Percentiles rank a stretch among this genome's conserved stretches.
These are phyloP conservation scores for Panus rudis DNA, from an alignment of 768 basidiomycete species.

Conservation along the genomic window DNA sequence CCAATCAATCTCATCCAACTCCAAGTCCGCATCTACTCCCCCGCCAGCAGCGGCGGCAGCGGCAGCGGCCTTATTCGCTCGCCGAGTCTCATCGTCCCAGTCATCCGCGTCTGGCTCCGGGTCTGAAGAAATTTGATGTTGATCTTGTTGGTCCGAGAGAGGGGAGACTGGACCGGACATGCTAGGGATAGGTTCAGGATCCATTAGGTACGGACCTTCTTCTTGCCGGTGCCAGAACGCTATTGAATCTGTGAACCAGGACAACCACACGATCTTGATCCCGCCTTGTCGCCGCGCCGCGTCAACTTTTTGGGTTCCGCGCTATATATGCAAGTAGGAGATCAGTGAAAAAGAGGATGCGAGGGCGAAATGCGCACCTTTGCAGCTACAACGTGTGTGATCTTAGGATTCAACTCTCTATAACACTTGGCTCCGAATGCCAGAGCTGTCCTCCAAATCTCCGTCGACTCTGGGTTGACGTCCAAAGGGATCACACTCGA, in stretches of 20 bases:
- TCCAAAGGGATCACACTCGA: slow-evolving; percentile 95
- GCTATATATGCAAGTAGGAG: slow-evolving; percentile 34
- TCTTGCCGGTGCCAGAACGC: slow-evolving; percentile 83
- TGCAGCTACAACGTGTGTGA: slow-evolving; percentile 90
- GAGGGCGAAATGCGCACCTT: slow-evolving; percentile 47
- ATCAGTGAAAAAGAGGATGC: slow-evolving; percentile 7
- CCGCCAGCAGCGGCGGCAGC: slow-evolving; percentile 15
- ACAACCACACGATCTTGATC: slow-evolving; percentile 78
- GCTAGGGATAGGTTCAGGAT: slow-evolving; percentile 39
- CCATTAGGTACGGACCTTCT: slow-evolving; percentile 71
- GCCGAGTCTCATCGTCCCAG: slow-evolving; percentile 44
- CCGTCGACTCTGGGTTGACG: slow-evolving; percentile 66
- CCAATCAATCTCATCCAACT: slow-evolving; percentile 68
- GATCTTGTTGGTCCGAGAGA: slow-evolving; percentile 35
- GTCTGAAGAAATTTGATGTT: slow-evolving; percentile 54
- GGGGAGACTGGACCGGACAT: slow-evolving; percentile 36
- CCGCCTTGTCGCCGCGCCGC: slow-evolving; percentile 68
- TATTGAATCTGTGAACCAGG: slow-evolving; percentile 87
- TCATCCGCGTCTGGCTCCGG: slow-evolving; percentile 62
- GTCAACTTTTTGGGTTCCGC: slow-evolving; percentile 89
- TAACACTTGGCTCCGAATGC: slow-evolving; percentile 85
- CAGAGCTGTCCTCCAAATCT: slow-evolving; percentile 79
- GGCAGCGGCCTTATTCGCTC: slow-evolving; percentile 14
- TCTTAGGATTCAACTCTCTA: slow-evolving; percentile 52
- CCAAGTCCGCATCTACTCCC: slow-evolving; percentile 29